Base-by-base conservation (phyloP, 352 stramenopile genomes). In the Thraustochytrium sp. region DNA sequence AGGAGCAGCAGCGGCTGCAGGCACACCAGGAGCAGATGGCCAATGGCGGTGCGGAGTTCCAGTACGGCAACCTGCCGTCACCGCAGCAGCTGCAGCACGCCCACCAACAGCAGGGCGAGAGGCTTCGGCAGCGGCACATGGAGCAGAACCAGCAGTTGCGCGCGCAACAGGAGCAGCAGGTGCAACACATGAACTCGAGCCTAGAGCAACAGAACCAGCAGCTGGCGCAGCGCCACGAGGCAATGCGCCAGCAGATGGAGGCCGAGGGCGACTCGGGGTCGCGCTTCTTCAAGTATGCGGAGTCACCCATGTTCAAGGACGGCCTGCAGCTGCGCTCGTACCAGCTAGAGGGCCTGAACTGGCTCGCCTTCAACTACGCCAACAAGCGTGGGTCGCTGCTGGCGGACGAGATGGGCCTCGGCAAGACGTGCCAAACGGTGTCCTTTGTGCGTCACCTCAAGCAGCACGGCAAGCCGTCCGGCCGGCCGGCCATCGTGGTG, bases 321-420 rank as follows among this genome's bases (percentile, higher is more conserved):
- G 95, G 97, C 68, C 97, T 97, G 56, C 91, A 91, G 2, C 88
- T 99, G 40, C 90, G 97, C 29, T 95, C 96, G 36, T 99, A 99
- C 86, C 97, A 99, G 89, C 91, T 98, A 23, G 97, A 99, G 92
- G 97, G 97, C 38, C 91, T 99, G 34, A 96, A 97, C 49, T 99
- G 97, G 97, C 88, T 99, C 61, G 92, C 95, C 13, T 97, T 95
- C 85, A 97, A 96, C 86, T 98, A 93, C 91, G 94, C 95, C 85
- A 98, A 99, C 84, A 91, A 92, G 8, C 93, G 96, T 26, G 97
- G 95, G 82, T 98, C 92, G n/a, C 95, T 97, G 82, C 85, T 97
- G n/a, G 94, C 94, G 0, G 93, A 97, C 86, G 93, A 97, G 86
- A 97, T 97, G 85, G 86, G 84, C 63, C 88, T 97, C 31, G 93